Evolutionary conservation across 2,329 filamentous ascomycete species (phyloP).

Genomic region (Scedosporium apiospermum): DNA sequence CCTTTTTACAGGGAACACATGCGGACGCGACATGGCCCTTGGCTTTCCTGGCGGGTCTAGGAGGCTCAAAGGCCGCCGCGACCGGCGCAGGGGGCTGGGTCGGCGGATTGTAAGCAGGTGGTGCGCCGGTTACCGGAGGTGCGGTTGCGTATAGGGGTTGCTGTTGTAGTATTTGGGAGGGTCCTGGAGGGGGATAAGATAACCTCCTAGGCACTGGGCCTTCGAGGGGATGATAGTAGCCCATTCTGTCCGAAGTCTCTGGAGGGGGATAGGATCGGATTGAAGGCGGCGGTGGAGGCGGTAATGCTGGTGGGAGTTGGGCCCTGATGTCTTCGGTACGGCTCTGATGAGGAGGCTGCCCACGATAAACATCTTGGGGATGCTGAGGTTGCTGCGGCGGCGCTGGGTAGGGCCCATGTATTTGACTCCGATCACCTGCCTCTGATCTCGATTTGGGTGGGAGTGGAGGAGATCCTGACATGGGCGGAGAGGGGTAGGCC

Average conservation of each 20-base stretch:
- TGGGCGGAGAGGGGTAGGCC: conserved; percentile 64
- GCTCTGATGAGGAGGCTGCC: conserved; percentile 11
- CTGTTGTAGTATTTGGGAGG: conserved; percentile 8
- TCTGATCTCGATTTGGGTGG: conserved; percentile 50
- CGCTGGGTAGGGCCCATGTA: conserved; percentile 26
- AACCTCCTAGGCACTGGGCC: conserved; percentile 21
- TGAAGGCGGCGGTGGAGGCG: conserved; percentile 16
- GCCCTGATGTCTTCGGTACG: conserved; percentile 1
- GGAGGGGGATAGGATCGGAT: conserved; percentile 24
- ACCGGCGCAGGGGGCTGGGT: conserved; percentile 31
- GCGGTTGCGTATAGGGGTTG: neutral
- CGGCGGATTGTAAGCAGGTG: conserved; percentile 10
- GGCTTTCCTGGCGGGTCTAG: conserved; percentile 56
- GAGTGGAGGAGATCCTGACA: conserved; percentile 59
- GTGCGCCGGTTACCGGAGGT: neutral
- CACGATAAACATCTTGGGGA: conserved; percentile 40
- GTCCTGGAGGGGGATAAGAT: conserved; percentile 13
- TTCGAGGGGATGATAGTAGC: conserved; percentile 29
- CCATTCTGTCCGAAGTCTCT: conserved; percentile 28
- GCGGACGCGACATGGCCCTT: conserved; percentile 79
- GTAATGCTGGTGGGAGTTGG: conserved; percentile 7
- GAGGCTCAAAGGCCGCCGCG: conserved; percentile 38
- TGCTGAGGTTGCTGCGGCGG: neutral
- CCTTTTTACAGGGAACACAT: conserved; percentile 77
- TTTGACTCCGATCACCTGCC: conserved; percentile 43